Evolutionary conservation across 2,329 filamentous ascomycete species (phyloP).

Genomic region (Colletotrichum tanaceti): DNA sequence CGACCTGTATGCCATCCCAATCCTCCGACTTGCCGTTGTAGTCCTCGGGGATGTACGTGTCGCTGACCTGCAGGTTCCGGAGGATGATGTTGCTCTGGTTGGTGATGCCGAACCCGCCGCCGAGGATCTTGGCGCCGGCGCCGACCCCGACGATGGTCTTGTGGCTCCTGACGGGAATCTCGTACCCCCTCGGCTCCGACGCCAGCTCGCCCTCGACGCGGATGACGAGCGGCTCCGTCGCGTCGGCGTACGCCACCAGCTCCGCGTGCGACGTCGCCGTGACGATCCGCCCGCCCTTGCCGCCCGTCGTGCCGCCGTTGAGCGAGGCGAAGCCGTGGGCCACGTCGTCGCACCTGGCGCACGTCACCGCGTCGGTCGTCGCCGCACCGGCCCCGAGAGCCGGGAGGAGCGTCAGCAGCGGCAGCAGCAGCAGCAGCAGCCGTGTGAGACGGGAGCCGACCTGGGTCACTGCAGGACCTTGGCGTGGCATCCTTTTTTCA

Average conservation of each 20-base stretch:
- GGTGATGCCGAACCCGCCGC: slow-evolving; percentile 59
- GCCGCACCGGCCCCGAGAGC: not conserved
- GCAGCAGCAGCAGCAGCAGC: too few species aligned
- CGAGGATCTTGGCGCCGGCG: slow-evolving; percentile 50
- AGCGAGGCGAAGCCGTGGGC: slow-evolving; percentile 40
- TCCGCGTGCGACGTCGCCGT: slow-evolving; percentile 25
- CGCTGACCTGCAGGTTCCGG: slow-evolving; percentile 62
- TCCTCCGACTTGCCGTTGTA: slow-evolving; percentile 11
- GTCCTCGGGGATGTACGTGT: slow-evolving; percentile 51
- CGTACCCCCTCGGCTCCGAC: slow-evolving; percentile 45
- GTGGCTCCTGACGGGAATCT: slow-evolving; percentile 58
- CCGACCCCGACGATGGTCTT: slow-evolving; percentile 62
- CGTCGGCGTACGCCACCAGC: slow-evolving; percentile 1
- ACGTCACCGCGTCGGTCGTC: not conserved
- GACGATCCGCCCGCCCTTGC: slow-evolving; percentile 39
- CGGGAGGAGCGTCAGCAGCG: not conserved
- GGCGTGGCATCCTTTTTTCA: not conserved
- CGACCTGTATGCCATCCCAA: slow-evolving; percentile 7
- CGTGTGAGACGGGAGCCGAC: not conserved
- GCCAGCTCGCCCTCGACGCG: slow-evolving; percentile 56
- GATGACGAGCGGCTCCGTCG: slow-evolving; percentile 46
- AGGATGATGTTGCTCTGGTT: slow-evolving; percentile 62
- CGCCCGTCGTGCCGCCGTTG: slow-evolving; percentile 42
- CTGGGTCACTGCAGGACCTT: not conserved
- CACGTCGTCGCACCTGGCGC: slow-evolving; percentile 4